phyloP scores from a whole-genome alignment of 2,329 filamentous ascomycete genomes.

The Fusarium sp. region DNA sequence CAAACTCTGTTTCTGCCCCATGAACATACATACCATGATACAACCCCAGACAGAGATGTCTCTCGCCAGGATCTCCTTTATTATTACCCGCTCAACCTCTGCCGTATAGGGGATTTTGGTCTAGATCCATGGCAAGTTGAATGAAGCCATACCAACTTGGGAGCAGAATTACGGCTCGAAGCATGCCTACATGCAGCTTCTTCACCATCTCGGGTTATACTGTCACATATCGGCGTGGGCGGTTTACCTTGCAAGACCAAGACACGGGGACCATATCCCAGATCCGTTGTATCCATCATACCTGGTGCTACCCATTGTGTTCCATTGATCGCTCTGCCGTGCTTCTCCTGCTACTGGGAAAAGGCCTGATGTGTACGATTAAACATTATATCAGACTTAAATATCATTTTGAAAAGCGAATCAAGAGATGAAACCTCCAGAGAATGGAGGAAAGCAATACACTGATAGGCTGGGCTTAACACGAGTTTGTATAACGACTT shows the following conservation, averaged over 20 bases:
- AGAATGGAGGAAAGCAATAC: neutral
- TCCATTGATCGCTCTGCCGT: neutral
- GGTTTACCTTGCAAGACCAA: neutral
- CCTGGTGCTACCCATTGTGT: neutral
- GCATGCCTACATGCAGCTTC: neutral
- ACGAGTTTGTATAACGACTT: neutral
- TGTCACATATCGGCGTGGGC: slow-evolving; percentile 6
- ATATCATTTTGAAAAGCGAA: neutral
- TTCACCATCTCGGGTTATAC: neutral
- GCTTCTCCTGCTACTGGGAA: neutral
- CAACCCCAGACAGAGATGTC: neutral
- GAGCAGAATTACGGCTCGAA: neutral
- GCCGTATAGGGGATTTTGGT: neutral
- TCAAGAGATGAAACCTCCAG: neutral
- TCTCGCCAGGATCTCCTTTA: slow-evolving; percentile 11
- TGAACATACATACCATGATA: neutral
- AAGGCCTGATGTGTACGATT: neutral
- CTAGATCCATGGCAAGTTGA: neutral
- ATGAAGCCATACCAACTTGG: slow-evolving; percentile 3
- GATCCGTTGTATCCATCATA: neutral
- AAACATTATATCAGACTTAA: neutral
- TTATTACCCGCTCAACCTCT: neutral
- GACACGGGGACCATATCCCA: neutral
- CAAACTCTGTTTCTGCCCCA: slow-evolving; percentile 12
- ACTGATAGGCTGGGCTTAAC: neutral